Base-by-base conservation (phyloP, 139 green algal genomes). In the Desmodesmus armatus region DNA sequence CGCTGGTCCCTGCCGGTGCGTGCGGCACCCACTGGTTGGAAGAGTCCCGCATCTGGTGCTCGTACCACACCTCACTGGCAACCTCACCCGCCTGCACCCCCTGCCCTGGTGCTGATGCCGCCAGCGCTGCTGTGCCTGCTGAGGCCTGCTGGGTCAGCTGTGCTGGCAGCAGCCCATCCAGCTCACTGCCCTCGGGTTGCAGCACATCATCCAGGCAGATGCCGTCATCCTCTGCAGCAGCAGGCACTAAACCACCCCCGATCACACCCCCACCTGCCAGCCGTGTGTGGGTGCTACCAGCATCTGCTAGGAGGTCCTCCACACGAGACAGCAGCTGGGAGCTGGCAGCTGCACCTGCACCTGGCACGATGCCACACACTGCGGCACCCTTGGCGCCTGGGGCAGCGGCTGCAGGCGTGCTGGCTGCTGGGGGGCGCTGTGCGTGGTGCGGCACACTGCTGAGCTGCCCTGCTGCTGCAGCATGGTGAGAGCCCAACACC, bases 51-150 rank as follows among this genome's bases (percentile, higher is more conserved):
- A 90, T 85, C 90, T 95, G 86, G 55, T 92, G 80, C 73, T 95
- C 91, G 33, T 84, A 89, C 84, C 91, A 79, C 87, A 92, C 84
- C 58, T 95, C 91, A 65, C 40, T 43, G 3, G 63, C 67, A n/a
- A 75, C 1, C 3, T 41, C 63, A 40, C 17, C 35, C n/a, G n/a
- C n/a, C n/a, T n/a, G n/a, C n/a, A n/a, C n/a, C n/a, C n/a, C n/a
- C n/a, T n/a, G n/a, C 5, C 5, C 29, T 67, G 73, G 29, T 39
- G 74, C 74, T 70, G 74, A 6, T 33, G n/a, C n/a, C n/a, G n/a
- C n/a, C n/a, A n/a, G n/a, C n/a, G n/a, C n/a, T n/a, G n/a, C n/a
- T n/a, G n/a, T n/a, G 65, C 44, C 31, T 87, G 27, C 49, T 29
- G 72, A 43, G 7, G 23, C 55, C 44, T 41, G 43, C 17, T n/a